Base-by-base conservation (phyloP, 139 green algal genomes). In the Eudorina sp. region DNA sequence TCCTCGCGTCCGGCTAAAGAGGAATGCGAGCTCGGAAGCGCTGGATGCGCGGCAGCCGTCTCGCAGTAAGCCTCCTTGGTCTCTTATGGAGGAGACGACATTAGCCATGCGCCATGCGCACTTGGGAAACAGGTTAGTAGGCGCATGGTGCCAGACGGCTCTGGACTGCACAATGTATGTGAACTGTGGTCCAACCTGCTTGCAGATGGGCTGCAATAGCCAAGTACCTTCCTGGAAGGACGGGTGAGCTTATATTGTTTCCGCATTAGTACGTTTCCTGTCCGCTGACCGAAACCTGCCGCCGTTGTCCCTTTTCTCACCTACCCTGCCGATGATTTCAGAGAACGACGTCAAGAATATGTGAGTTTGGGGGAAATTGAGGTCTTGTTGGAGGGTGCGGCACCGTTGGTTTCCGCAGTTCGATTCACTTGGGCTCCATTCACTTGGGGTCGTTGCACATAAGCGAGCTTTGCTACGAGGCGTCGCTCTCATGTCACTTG, bases 291-390 rank as follows among this genome's bases (percentile, higher is more conserved):
- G 64, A 73, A 36, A 16, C 25, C 18, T 73, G 34, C 48, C 53
- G 8, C 16, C 29, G 13, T 31, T 41, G 1, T 58, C 43, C 43
- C 25, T 40, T 40, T 13, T 46, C 4, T 9, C 9, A 25, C n/a
- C 21, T 45, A 48, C 23, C 31, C 8, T 38, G 27, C 27, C 9
- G 25, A 53, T 43, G 31, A 40, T n/a, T n/a, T 14, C 40, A 84
- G 78, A 85, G 36, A 85, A 85, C 78, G 78, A 85, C 41, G 62
- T 85, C 3, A 85, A 85, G 36, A 85, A 85, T 55, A 72, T 85
- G 78, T 84, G 38, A 53, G 77, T 73, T 48, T 16, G 13, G n/a
- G n/a, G 27, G n/a, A 13, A 60, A 25, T 58, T 78, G 8, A 48
- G 43, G 40, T 18, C 7, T n/a, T 31, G 41, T 6, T 19, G 21